phyloP scores from a whole-genome alignment of 148 eudicot genomes.

The Dysphania ambrosioides region DNA sequence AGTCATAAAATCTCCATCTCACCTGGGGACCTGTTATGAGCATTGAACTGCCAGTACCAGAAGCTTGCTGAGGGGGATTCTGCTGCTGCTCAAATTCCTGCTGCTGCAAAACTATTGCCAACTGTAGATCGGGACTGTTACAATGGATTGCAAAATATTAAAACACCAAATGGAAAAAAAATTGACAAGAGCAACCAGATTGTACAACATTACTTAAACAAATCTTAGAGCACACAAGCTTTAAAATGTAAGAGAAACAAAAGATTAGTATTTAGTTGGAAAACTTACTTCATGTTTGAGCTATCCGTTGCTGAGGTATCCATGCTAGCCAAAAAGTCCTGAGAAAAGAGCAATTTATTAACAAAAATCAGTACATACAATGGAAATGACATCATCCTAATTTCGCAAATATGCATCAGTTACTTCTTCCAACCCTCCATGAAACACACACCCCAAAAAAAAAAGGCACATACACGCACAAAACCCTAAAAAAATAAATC shows the following conservation, averaged over 20 bases:
- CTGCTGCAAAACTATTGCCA: slow-evolving; percentile 90
- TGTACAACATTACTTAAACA: not conserved
- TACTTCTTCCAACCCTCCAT: no score
- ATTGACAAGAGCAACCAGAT: not conserved
- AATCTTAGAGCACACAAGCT: not conserved
- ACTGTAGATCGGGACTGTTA: slow-evolving; percentile 85
- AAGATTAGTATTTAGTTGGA: slow-evolving; percentile 3
- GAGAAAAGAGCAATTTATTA: slow-evolving; percentile 18
- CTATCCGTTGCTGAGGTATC: slow-evolving; percentile 42
- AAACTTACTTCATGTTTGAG: slow-evolving; percentile 62
- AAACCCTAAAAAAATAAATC: no score
- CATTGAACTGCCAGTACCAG: slow-evolving; percentile 41
- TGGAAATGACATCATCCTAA: no score
- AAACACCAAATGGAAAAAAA: not conserved
- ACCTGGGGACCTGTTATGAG: slow-evolving; percentile 87
- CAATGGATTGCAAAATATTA: not conserved
- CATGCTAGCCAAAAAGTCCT: slow-evolving; percentile 76
- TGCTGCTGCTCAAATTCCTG: slow-evolving; percentile 88
- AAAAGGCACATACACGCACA: no score
- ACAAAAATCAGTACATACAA: not conserved
- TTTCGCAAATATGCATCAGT: no score
- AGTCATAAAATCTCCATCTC: slow-evolving; percentile 21
- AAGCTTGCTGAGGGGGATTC: slow-evolving; percentile 44
- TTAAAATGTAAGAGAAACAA: not conserved
- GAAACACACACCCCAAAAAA: no score